Evolutionary conservation across 192 early-diverging fungal species (phyloP).

Genomic region (Backusella macrospora): DNA sequence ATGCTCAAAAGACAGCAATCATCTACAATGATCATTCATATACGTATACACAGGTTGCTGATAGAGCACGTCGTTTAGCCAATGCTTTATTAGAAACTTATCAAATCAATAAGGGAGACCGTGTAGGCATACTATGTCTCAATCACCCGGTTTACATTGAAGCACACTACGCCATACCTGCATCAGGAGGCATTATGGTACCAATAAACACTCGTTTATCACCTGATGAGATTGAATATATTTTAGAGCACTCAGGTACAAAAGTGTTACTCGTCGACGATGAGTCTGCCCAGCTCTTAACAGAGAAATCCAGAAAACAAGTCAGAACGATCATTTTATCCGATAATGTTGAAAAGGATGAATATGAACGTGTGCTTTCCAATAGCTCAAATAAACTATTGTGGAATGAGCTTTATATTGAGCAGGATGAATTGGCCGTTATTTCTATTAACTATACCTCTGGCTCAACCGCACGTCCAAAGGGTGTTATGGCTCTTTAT

Average conservation of each 20-base stretch:
- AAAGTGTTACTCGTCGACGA: conserved; percentile 52
- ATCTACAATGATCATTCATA: conserved; percentile 39
- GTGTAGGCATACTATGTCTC: conserved; percentile 56
- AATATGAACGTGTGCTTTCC: conserved; percentile 53
- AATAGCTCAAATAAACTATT: conserved; percentile 11
- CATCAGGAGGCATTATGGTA: conserved; percentile 54
- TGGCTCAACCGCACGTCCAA: conserved; percentile 61
- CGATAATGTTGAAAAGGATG: conserved; percentile 37
- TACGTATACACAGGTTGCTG: conserved; percentile 49
- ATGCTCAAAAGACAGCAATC: conserved; percentile 52
- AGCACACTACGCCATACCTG: conserved; percentile 64
- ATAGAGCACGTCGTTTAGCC: conserved; percentile 48
- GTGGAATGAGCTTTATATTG: conserved; percentile 50
- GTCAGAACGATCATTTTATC: conserved; percentile 19
- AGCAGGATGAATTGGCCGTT: conserved; percentile 47
- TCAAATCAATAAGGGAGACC: conserved; percentile 45
- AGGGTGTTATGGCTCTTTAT: conserved; percentile 57
- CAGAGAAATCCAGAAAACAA: conserved; percentile 3
- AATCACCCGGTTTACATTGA: conserved; percentile 64
- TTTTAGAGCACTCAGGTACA: conserved; percentile 53
- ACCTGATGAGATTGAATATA: conserved; percentile 56
- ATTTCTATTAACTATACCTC: conserved; percentile 62
- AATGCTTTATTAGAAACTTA: conserved; percentile 42
- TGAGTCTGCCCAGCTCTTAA: conserved; percentile 40
- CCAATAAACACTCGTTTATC: conserved; percentile 61